These are phyloP conservation scores for Crithidia sp. DNA, from an alignment of 208 protist species.

Conservation along the genomic window DNA sequence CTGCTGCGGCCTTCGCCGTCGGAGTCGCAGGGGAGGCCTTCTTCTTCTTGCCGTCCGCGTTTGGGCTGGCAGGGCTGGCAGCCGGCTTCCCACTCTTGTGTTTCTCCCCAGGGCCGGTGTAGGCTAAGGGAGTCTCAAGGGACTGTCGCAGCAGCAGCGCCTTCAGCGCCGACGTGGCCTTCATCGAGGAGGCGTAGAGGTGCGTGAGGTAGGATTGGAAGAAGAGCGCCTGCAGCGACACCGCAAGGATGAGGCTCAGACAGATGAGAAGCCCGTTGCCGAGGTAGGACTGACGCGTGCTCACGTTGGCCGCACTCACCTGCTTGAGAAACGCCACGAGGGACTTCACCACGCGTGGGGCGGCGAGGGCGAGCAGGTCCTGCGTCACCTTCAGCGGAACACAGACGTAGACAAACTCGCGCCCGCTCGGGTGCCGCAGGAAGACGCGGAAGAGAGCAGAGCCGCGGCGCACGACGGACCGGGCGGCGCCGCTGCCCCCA, in stretches of 20 bases:
- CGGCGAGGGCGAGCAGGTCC: slow-evolving; percentile 54
- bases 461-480: slow-evolving; percentile 3
- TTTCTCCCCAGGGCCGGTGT: slow-evolving; percentile 21
- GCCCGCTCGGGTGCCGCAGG: slow-evolving; percentile 62
- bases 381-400: slow-evolving; percentile 67
- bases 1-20: slow-evolving; percentile 2
- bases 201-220: slow-evolving; percentile 76
- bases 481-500: not conserved
- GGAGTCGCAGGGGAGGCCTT: slow-evolving; percentile 11
- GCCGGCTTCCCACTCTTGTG: not conserved
- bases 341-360: slow-evolving; percentile 49
- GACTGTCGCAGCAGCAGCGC: slow-evolving; percentile 62
- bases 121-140: slow-evolving; percentile 48
- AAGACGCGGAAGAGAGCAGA: slow-evolving; percentile 65
- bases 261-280: slow-evolving; percentile 53
- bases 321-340: slow-evolving; percentile 64
- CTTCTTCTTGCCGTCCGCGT: slow-evolving; percentile 16
- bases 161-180: slow-evolving; percentile 64
- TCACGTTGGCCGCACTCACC: slow-evolving; percentile 33
- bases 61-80: slow-evolving; percentile 8
- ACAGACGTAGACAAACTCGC: slow-evolving; percentile 64
- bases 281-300: slow-evolving; percentile 32
- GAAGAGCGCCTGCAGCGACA: slow-evolving; percentile 60
- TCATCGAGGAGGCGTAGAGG: slow-evolving; percentile 58
- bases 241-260: slow-evolving; percentile 42